phyloP scores from a whole-genome alignment of 1,284 basidiomycete species.

The Mixia osmundae region DNA sequence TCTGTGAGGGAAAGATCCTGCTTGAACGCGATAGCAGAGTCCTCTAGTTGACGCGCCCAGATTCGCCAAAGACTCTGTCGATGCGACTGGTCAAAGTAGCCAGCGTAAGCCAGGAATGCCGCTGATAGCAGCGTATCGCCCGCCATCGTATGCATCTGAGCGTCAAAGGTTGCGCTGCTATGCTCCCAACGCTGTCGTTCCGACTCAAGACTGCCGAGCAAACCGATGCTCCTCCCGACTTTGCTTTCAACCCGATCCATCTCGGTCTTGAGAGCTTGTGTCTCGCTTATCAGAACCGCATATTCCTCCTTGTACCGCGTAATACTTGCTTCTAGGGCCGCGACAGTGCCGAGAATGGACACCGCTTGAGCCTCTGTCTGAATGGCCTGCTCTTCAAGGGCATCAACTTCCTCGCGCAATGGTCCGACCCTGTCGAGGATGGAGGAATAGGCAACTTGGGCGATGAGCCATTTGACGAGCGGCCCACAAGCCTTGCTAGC shows the following conservation, averaged over 20 bases:
- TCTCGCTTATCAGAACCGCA: slow-evolving; percentile 86
- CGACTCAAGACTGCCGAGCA: slow-evolving; percentile 81
- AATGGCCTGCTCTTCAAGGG: slow-evolving; percentile 72
- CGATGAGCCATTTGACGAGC: slow-evolving; percentile 92
- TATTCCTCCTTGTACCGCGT: slow-evolving; percentile 92
- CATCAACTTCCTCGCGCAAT: slow-evolving; percentile 80
- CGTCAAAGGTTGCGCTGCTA: slow-evolving; percentile 86
- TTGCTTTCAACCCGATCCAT: slow-evolving; percentile 96
- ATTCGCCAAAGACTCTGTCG: slow-evolving; percentile 92
- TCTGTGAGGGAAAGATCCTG: slow-evolving; percentile 75
- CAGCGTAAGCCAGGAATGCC: slow-evolving; percentile 88
- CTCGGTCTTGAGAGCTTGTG: slow-evolving; percentile 86
- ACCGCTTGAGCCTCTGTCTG: slow-evolving; percentile 77
- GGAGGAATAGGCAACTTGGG: slow-evolving; percentile 91
- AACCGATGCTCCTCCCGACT: slow-evolving; percentile 87
- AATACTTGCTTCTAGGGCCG: slow-evolving; percentile 81
- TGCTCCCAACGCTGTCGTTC: slow-evolving; percentile 87
- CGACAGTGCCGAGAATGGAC: slow-evolving; percentile 75
- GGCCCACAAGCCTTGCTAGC: slow-evolving; percentile 96
- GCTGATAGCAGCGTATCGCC: slow-evolving; percentile 91
- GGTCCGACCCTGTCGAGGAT: slow-evolving; percentile 96
- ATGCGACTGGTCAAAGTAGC: slow-evolving; percentile 97
- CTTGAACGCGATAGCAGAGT: slow-evolving; percentile 85
- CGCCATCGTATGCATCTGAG: slow-evolving; percentile 95
- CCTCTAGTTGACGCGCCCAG: slow-evolving; percentile 69